A percentile compares a stretch with the other conserved stretches of the same genome.
Evolutionary conservation across 352 stramenopile species (phyloP).

Genomic region (Aphanomyces astaci): DNA sequence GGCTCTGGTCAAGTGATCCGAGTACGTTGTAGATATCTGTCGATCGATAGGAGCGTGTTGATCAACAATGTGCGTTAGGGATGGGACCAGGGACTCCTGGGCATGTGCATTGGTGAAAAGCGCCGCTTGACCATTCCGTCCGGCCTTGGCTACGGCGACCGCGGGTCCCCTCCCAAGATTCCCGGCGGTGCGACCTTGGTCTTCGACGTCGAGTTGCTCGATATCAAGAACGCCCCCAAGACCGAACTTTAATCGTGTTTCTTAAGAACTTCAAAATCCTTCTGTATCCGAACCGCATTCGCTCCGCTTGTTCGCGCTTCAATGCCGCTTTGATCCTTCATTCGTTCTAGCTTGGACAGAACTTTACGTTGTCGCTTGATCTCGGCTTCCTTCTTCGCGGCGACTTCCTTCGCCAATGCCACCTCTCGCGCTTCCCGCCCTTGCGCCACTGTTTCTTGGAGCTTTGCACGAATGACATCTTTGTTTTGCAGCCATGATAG

Average conservation of each 20-base stretch:
- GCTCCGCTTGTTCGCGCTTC: background rate
- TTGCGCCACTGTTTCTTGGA: background rate
- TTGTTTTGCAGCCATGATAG: slow-evolving; percentile 1
- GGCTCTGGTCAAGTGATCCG: slow-evolving; percentile 90
- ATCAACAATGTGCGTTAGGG: slow-evolving; percentile 31
- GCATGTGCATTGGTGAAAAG: slow-evolving; percentile 87
- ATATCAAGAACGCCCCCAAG: slow-evolving; percentile 76
- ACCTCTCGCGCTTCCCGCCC: background rate
- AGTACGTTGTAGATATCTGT: slow-evolving; percentile 76
- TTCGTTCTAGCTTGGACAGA: too few species aligned
- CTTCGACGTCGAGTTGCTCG: slow-evolving; percentile 96
- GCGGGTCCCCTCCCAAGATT: slow-evolving; percentile 89
- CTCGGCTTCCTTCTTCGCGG: background rate
- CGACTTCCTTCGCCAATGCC: background rate
- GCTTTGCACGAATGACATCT: background rate
- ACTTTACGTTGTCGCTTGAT: background rate
- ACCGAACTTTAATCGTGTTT: slow-evolving; percentile 43
- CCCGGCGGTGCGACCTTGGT: slow-evolving; percentile 89
- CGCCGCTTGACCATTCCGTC: slow-evolving; percentile 79
- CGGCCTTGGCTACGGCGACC: slow-evolving; percentile 90
- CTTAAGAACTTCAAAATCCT: background rate
- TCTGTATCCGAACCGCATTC: background rate
- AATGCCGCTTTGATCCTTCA: background rate
- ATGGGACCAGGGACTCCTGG: slow-evolving; percentile 77
- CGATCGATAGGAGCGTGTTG: slow-evolving; percentile 8